Conservation (phyloP, 2,329 filamentous ascomycete genomes). For the Curvularia eragrostidis region DNA sequence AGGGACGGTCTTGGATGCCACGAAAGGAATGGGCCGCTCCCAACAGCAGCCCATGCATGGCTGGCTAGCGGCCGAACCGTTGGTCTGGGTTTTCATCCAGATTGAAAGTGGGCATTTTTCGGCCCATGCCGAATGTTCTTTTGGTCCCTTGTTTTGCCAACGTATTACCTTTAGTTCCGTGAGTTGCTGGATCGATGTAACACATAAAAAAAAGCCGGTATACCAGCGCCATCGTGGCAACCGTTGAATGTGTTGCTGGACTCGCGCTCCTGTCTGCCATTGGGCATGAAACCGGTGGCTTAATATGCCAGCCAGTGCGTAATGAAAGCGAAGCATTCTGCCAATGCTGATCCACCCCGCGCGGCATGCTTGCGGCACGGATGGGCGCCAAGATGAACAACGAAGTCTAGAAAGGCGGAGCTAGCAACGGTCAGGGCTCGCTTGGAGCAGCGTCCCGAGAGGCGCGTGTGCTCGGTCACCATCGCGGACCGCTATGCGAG, state of each 20-base stretch:
- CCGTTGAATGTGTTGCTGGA: neutral
- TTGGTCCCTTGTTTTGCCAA: neutral
- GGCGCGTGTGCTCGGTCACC: conserved; percentile 2
- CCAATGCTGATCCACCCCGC: conserved; percentile 7
- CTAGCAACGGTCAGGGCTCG: conserved; percentile 1
- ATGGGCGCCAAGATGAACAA: neutral
- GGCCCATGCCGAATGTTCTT: neutral
- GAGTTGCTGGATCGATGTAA: neutral
- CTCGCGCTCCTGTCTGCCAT: neutral
- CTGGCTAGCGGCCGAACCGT: conserved; percentile 10
- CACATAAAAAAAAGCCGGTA: no score
- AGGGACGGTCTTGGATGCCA: conserved; percentile 1
- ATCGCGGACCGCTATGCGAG: conserved; percentile 8
- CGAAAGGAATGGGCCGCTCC: conserved; percentile 8
- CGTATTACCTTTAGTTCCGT: neutral
- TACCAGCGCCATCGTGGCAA: neutral
- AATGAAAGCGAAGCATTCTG: conserved; percentile 5
- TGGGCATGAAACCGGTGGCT: conserved; percentile 11
- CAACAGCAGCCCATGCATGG: conserved; percentile 11
- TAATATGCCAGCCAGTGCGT: conserved; percentile 8
- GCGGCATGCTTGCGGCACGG: conserved; percentile 12
- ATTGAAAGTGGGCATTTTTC: conserved; percentile 1
- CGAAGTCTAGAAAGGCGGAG: conserved; percentile 5
- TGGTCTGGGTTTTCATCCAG: conserved; percentile 2
- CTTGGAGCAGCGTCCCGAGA: conserved; percentile 7